phyloP scores from a whole-genome alignment of 768 basidiomycete species.

The Daedaleopsis sinensis region DNA sequence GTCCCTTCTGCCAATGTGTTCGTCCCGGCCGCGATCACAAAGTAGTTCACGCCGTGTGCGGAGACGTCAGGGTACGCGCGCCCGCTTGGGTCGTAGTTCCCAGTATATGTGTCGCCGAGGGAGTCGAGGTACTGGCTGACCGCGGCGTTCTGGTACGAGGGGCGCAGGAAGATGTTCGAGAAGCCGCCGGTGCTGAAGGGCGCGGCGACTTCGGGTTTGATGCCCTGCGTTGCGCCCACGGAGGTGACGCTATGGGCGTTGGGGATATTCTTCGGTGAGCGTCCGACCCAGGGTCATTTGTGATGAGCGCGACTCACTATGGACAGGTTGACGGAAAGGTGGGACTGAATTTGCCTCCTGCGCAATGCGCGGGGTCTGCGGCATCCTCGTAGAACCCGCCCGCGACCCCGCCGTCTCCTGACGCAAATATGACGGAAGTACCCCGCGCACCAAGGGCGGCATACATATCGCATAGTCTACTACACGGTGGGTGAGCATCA shows the following conservation, averaged over 20 bases:
- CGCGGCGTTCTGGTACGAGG: constrained; percentile 18
- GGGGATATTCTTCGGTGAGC: neutral
- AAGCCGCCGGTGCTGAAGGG: constrained; percentile 25
- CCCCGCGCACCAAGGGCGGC: constrained; percentile 34
- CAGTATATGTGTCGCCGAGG: constrained; percentile 28
- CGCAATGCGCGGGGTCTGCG: constrained; percentile 6
- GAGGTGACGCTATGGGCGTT: constrained; percentile 17
- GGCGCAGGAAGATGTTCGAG: constrained; percentile 23
- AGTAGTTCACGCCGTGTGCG: constrained; percentile 52
- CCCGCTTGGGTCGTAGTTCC: constrained; percentile 36
- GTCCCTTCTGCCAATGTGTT: constrained; percentile 47
- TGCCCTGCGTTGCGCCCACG: constrained; percentile 17
- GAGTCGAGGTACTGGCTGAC: constrained; percentile 1
- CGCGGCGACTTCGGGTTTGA: constrained; percentile 19
- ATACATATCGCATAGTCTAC: constrained; percentile 31
- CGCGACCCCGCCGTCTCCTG: constrained; percentile 29
- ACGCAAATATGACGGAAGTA: constrained; percentile 27
- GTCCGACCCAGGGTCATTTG: neutral
- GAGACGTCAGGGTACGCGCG: constrained; percentile 46
- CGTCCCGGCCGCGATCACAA: constrained; percentile 52
- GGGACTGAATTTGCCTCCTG: constrained; percentile 13
- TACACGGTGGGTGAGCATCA: neutral
- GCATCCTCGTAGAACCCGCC: neutral
- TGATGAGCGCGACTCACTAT: constrained; percentile 15
- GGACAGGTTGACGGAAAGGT: constrained; percentile 30